These are phyloP conservation scores for Collybiopsis confluens DNA, from an alignment of 768 basidiomycete genomes.

Conservation along the genomic window DNA sequence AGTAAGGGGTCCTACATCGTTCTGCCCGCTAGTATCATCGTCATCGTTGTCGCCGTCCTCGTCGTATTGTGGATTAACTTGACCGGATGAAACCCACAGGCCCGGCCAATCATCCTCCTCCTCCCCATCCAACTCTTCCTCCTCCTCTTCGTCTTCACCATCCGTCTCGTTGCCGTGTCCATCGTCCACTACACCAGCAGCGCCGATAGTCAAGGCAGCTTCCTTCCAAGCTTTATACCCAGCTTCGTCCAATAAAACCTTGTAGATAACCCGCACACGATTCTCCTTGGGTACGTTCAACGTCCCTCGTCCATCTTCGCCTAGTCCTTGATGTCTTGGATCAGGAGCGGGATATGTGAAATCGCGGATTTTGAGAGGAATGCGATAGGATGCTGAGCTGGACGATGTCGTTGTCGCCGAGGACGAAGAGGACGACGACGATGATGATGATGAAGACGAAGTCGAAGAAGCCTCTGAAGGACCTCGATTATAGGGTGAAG, in stretches of 20 bases:
- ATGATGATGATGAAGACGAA: neutral
- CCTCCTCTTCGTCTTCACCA: neutral
- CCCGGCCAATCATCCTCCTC: neutral
- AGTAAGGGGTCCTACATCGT: constrained; percentile 24
- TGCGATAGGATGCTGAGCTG: neutral
- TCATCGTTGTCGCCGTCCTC: constrained; percentile 1
- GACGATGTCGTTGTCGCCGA: too few species aligned
- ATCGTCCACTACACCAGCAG: neutral
- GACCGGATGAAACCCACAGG: neutral
- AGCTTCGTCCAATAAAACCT: neutral
- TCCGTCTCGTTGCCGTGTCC: neutral
- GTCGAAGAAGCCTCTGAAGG: neutral
- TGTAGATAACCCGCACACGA: neutral
- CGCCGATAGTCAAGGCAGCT: too few species aligned
- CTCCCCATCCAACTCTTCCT: neutral
- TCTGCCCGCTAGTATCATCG: too few species aligned
- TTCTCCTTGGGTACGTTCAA: neutral
- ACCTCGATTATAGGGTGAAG: neutral
- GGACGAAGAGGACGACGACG: neutral
- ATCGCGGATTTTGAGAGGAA: constrained; percentile 1
- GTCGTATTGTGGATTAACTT: constrained; percentile 1
- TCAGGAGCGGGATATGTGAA: constrained; percentile 1
- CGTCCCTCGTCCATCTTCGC: neutral
- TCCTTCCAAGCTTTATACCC: neutral
- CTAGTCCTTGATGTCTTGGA: constrained; percentile 7